These are phyloP conservation scores for Talaromyces amestolkiae DNA, from an alignment of 2,329 filamentous ascomycete genomes.

Conservation along the genomic window DNA sequence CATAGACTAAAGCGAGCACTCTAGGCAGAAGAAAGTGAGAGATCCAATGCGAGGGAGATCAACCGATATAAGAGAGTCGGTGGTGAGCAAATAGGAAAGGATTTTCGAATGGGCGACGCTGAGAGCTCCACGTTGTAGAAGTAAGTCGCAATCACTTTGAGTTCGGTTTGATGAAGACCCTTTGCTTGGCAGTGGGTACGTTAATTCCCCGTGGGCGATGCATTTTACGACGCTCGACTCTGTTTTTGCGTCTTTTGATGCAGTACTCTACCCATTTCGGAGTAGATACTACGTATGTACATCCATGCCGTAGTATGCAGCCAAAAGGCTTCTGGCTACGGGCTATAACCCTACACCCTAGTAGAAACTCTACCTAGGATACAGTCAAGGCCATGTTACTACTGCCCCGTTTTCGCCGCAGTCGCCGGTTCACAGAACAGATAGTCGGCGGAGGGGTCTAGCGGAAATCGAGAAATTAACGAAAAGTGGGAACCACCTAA, in stretches of 20 bases:
- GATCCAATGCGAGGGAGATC: neutral
- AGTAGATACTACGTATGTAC: neutral
- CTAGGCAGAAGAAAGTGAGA: neutral
- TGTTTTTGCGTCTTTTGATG: neutral
- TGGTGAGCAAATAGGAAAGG: constrained; percentile 3
- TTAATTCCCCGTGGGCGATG: constrained; percentile 4
- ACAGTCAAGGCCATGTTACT: neutral
- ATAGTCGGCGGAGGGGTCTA: neutral
- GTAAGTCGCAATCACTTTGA: constrained; percentile 4
- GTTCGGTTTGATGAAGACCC: constrained; percentile 12
- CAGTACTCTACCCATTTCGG: neutral
- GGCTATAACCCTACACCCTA: neutral
- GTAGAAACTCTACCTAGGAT: constrained; percentile 1
- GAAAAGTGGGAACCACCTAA: neutral
- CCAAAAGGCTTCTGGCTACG: neutral
- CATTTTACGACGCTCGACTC: neutral
- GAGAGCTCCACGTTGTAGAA: constrained; percentile 15
- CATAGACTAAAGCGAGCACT: neutral
- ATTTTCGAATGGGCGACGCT: neutral
- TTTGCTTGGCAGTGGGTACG: constrained; percentile 4
- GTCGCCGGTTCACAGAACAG: neutral
- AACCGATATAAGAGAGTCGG: constrained; percentile 1
- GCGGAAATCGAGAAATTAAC: constrained; percentile 2
- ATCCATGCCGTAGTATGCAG: neutral
- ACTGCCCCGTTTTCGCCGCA: constrained; percentile 6